These are phyloP conservation scores for Pseudomassariella vexata DNA, from an alignment of 2,329 filamentous ascomycete genomes.

Conservation along the genomic window DNA sequence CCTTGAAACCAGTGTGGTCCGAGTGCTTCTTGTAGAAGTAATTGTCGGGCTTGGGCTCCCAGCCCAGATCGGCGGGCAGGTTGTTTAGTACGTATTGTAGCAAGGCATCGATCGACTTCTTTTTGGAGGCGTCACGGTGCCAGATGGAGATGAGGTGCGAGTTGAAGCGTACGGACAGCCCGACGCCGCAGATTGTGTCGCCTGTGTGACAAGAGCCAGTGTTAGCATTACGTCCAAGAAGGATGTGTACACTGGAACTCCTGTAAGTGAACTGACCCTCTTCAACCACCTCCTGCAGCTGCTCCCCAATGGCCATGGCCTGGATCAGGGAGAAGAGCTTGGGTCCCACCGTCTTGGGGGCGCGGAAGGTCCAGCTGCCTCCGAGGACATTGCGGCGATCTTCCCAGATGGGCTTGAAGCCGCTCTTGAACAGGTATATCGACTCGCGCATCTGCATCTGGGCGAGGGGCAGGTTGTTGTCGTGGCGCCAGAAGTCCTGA, in stretches of 20 bases:
- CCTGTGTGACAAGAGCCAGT: slow-evolving; percentile 36
- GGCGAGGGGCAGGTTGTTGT: slow-evolving; percentile 74
- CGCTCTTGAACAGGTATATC: slow-evolving; percentile 73
- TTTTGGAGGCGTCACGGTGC: slow-evolving; percentile 82
- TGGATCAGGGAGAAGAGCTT: slow-evolving; percentile 80
- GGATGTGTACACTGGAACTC: background rate
- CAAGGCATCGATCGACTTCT: slow-evolving; percentile 71
- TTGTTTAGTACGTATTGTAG: slow-evolving; percentile 67
- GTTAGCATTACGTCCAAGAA: too few species aligned
- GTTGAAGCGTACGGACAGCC: slow-evolving; percentile 83
- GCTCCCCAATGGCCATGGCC: slow-evolving; percentile 77
- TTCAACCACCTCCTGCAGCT: slow-evolving; percentile 68
- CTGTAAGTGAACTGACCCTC: slow-evolving; percentile 45
- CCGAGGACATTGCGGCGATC: slow-evolving; percentile 81
- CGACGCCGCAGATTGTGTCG: slow-evolving; percentile 85
- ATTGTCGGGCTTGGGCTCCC: slow-evolving; percentile 62
- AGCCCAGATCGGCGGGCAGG: slow-evolving; percentile 66
- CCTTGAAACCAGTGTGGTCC: slow-evolving; percentile 78
- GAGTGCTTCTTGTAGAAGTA: slow-evolving; percentile 88
- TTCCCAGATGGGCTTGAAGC: slow-evolving; percentile 74
- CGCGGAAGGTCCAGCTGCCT: slow-evolving; percentile 88
- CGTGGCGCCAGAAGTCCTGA: slow-evolving; percentile 80
- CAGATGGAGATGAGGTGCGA: slow-evolving; percentile 84
- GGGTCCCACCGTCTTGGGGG: slow-evolving; percentile 67
- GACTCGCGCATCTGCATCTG: slow-evolving; percentile 73